Percentiles rank a stretch among this genome's conserved stretches.
Conservation (phyloP, 805 yeast species). For the Yarrowia bubula region DNA sequence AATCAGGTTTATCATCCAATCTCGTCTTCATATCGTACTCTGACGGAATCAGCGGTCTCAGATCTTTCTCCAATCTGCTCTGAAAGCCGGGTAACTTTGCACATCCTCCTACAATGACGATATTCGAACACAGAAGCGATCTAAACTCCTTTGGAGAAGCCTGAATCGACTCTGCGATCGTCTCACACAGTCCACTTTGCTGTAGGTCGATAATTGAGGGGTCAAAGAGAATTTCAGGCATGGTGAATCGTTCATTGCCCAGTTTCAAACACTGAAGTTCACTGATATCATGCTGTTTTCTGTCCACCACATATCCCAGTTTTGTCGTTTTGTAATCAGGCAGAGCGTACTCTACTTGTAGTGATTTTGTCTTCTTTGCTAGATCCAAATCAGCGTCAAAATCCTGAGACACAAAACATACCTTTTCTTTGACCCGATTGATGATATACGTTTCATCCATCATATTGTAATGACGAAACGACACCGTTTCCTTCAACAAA, state of each 20-base stretch:
- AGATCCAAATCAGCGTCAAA: constrained; percentile 50
- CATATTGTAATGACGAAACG: constrained; percentile 89
- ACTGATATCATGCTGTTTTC: constrained; percentile 32
- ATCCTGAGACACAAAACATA: constrained; percentile 66
- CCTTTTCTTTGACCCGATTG: constrained; percentile 77
- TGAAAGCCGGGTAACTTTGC: constrained; percentile 67
- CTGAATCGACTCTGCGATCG: constrained; percentile 65
- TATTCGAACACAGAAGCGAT: constrained; percentile 76
- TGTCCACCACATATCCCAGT: constrained; percentile 58
- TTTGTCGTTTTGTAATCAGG: constrained; percentile 85
- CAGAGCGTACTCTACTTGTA: constrained; percentile 66
- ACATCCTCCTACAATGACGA: constrained; percentile 80
- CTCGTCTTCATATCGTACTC: constrained; percentile 37
- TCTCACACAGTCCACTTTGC: constrained; percentile 73
- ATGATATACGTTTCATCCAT: constrained; percentile 85
- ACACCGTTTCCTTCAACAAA: constrained; percentile 73
- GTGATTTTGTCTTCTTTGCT: constrained; percentile 38
- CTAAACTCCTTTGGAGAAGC: constrained; percentile 65
- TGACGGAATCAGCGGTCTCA: constrained; percentile 40
- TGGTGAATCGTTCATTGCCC: constrained; percentile 80
- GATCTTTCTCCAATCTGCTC: constrained; percentile 49
- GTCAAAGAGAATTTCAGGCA: constrained; percentile 83
- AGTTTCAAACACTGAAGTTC: constrained; percentile 61
- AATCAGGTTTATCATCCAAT: constrained; percentile 41
- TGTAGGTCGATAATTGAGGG: constrained; percentile 78